Evolutionary conservation across 306 rosid species (phyloP), one percentile per base, ranked within the genome.

Genomic region (Biancaea sappan): DNA sequence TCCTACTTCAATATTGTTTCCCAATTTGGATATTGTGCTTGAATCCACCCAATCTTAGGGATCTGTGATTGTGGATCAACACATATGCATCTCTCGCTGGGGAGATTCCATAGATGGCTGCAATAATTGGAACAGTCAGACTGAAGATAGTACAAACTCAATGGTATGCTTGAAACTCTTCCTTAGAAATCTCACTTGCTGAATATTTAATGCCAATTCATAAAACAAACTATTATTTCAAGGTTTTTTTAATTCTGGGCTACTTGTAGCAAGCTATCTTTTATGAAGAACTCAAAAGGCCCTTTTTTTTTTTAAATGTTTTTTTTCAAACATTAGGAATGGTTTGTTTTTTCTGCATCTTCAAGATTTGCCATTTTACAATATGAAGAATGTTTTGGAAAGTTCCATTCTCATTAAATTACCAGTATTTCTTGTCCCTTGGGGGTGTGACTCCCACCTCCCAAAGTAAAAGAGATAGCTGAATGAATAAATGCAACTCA

Each of bases 21-120:
- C 60, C 46, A 61, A 75, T 48, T 18, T 70, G 40, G 46, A 84
- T 76, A 54, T 59, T 76, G 72, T 57, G 66, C 28, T 60, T 9
- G 16, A 73, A 65, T 77, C 72, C 77, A 61, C 10, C 34, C 43
- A 66, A 10, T 82, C 79, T 70, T 81, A 92, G 97, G 99, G 97
- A 57, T 91, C 97, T 58, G 85, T 78, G 75, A 90, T 94, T 53
- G 69, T 82, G 15, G 92, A 94, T 78, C 92, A 82, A 85, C 24
- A 77, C 69, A 88, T 94, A 44, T 81, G 77, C 86, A 90, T 94
- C 72, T 80, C 94, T 26, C 89, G 81, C 6, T 87, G 87, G 88
- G 95, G 86, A 65, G 59, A 69, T 32, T 84, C 86, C 43, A 7
- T 31, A 35, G 89, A 87, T 58, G 93, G 86, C 69, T 64, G 73